phyloP scores from a whole-genome alignment of 1,139 yeast genomes.

The Diutina rugosa region DNA sequence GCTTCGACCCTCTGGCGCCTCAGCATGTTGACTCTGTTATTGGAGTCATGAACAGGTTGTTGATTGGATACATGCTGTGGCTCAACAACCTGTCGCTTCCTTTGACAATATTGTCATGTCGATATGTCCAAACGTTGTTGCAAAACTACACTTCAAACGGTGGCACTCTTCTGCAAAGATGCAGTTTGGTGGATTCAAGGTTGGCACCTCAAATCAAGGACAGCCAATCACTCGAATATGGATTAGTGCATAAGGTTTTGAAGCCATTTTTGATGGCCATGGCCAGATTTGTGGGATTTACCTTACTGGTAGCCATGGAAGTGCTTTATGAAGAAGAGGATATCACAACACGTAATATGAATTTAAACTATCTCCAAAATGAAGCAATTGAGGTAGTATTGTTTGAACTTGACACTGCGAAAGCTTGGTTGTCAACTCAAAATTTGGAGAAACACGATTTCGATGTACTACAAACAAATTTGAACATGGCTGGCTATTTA shows the following conservation, averaged over 20 bases:
- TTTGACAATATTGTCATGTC: conserved; percentile 50
- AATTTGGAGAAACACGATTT: conserved; percentile 2
- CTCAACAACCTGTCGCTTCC: conserved; percentile 47
- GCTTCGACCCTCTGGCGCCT: conserved; percentile 22
- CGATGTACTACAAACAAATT: conserved; percentile 11
- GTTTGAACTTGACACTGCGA: conserved; percentile 9
- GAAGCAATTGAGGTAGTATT: conserved; percentile 13
- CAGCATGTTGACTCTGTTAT: conserved; percentile 24
- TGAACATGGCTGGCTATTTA: conserved; percentile 15
- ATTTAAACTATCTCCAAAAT: conserved; percentile 21
- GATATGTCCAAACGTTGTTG: conserved; percentile 47
- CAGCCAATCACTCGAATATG: neutral
- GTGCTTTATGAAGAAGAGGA: conserved; percentile 70
- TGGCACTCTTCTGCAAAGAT: conserved; percentile 2
- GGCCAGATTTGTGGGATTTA: conserved; percentile 37
- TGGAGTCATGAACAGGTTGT: conserved; percentile 32
- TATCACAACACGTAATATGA: conserved; percentile 51
- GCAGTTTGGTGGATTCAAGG: conserved; percentile 10
- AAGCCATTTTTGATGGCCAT: conserved; percentile 36
- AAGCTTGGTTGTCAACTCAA: neutral
- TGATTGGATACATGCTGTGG: conserved; percentile 44
- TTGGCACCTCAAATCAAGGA: conserved; percentile 2
- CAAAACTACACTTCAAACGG: conserved; percentile 16
- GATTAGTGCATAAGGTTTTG: conserved; percentile 34
- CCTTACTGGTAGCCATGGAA: conserved; percentile 37